Evolutionary conservation across 129 eudicot species (phyloP).

Genomic region (Heracleum sosnowskyi): DNA sequence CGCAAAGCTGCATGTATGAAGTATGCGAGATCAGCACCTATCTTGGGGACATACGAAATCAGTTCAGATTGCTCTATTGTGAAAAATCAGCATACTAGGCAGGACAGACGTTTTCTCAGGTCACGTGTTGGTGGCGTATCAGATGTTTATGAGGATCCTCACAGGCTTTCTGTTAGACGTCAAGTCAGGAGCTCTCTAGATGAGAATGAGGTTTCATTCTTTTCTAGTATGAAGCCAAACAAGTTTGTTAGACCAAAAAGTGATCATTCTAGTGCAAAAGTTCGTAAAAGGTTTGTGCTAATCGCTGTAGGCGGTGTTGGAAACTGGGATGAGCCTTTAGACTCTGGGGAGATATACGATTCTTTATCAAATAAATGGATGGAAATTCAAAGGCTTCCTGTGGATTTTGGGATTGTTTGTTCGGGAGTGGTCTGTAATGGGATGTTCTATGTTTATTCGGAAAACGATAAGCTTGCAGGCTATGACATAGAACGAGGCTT

Average conservation of each 20-base stretch:
- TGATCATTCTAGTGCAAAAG: constrained; percentile 28
- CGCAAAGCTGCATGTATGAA: constrained; percentile 78
- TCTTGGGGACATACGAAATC: constrained; percentile 62
- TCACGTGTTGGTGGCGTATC: constrained; percentile 75
- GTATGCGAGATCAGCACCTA: constrained; percentile 74
- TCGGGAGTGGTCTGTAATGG: constrained; percentile 62
- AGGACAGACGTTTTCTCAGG: constrained; percentile 53
- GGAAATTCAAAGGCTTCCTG: constrained; percentile 66
- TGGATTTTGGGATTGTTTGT: constrained; percentile 71
- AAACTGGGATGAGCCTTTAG: constrained; percentile 84
- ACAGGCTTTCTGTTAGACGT: constrained; percentile 80
- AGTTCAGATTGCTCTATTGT: constrained; percentile 35
- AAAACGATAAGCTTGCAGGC: constrained; percentile 60
- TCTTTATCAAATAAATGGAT: constrained; percentile 69
- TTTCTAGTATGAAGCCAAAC: constrained; percentile 24
- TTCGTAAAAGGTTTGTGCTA: constrained; percentile 47
- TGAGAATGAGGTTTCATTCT: constrained; percentile 39
- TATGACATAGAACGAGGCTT: constrained; percentile 72
- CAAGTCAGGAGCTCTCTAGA: constrained; percentile 50
- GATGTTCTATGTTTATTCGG: constrained; percentile 76
- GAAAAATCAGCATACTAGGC: constrained; percentile 44
- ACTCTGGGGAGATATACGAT: constrained; percentile 82
- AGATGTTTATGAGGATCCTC: constrained; percentile 96
- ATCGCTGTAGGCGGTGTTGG: constrained; percentile 91
- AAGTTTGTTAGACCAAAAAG: constrained; percentile 38